Conservation (phyloP, 2,329 filamentous ascomycete species). For the Alternaria brassicae region DNA sequence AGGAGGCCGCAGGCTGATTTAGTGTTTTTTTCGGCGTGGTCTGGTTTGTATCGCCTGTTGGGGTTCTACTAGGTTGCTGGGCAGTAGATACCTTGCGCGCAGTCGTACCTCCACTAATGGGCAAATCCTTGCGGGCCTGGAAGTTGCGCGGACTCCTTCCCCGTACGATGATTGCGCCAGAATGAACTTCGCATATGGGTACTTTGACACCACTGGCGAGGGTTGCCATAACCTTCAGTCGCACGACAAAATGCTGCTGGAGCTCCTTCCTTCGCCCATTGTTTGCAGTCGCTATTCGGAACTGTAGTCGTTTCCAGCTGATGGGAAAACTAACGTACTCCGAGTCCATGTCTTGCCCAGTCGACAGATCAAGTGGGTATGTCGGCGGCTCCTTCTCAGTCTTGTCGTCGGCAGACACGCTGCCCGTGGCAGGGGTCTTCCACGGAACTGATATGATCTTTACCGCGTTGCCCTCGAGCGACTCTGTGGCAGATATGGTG, state of each 20-base stretch:
- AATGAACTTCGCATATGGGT: constrained; percentile 81
- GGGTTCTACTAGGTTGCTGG: constrained; percentile 46
- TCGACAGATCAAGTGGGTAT: constrained; percentile 73
- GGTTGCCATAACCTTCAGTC: constrained; percentile 84
- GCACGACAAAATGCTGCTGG: constrained; percentile 93
- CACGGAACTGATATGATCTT: constrained; percentile 96
- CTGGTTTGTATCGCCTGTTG: constrained; percentile 47
- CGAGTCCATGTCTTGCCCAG: constrained; percentile 73
- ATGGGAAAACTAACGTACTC: constrained; percentile 92
- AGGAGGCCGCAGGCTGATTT: constrained; percentile 30
- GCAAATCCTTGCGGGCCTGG: constrained; percentile 90
- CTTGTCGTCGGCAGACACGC: constrained; percentile 70
- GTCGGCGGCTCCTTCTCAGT: constrained; percentile 85
- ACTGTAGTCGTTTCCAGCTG: constrained; percentile 92
- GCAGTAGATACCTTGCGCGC: constrained; percentile 67
- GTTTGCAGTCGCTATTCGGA: constrained; percentile 93
- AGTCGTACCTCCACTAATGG: constrained; percentile 79
- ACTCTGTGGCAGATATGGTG: constrained; percentile 90
- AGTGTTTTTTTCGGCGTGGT: constrained; percentile 37
- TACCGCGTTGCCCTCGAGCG: constrained; percentile 88
- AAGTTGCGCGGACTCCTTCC: constrained; percentile 95
- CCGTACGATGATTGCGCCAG: constrained; percentile 90
- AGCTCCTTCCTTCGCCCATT: constrained; percentile 94
- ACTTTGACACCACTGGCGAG: constrained; percentile 83
- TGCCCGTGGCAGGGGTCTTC: constrained; percentile 90